Evolutionary conservation across 1,139 yeast species (phyloP), one percentile per base, ranked within the genome.

Genomic region (Ogataea hybrid): DNA sequence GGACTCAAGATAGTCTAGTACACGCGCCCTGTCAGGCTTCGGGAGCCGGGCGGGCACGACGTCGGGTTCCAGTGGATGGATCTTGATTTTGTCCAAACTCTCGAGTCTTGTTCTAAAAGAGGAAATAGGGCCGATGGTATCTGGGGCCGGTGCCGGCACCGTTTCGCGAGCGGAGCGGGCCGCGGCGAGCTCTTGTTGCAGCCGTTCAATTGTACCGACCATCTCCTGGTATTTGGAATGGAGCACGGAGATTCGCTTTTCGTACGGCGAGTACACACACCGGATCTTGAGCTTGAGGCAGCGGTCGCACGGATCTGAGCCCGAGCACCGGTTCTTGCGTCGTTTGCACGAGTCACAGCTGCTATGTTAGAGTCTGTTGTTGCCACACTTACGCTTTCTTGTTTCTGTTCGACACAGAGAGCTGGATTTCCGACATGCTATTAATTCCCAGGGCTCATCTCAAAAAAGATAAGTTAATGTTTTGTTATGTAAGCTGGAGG

Each of bases 251-350:
- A 54, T 43, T 23, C 56, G 43, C 30, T 41, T 50, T n/a, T 52
- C 51, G 30, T 46, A 43, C 6, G 57, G 56, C 3, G 42, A 35
- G 35, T 54, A 56, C n/a, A 49, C 48, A 33, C 59, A 56, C 6
- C 42, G 35, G 2, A 29, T 17, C 3, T 33, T 37, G 7, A 46
- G 15, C 5, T 34, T 40, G 7, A 6, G 22, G 32, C 58, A 54
- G 20, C 35, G 35, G 8, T 42, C 12, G 32, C 58, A 54, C n/a
- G 56, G 56, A 6, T 38, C 40, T n/a, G 48, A 50, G 2, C 58
- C 57, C 6, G 57, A 47, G 25, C 58, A 54, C 36, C 45, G 47
- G 10, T 44, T 44, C 37, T 53, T 53, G 25, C 48, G 44, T 32
- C 43, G 35, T 35, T 43, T 52, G 37, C 58, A 54, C 14, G 35